These are phyloP conservation scores for Entrophospora sp. DNA, from an alignment of 192 early-diverging fungal genomes.

Conservation along the genomic window DNA sequence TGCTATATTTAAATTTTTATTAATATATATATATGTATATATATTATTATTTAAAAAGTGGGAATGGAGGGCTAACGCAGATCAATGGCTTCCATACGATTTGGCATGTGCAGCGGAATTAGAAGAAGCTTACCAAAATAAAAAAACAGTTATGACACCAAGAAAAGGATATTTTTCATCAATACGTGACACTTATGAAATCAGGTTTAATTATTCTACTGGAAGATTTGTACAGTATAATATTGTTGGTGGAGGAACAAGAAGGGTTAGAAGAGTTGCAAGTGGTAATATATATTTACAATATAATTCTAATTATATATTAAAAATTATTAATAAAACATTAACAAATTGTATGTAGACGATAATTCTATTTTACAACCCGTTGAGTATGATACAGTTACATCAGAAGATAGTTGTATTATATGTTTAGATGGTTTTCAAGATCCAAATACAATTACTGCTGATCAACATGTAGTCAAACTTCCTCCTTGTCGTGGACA, in stretches of 20 bases:
- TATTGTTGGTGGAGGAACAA: background rate
- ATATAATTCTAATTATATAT: background rate
- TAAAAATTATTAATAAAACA: background rate
- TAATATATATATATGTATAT: background rate
- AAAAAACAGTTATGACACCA: background rate
- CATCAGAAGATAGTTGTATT: conserved; percentile 13
- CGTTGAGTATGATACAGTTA: background rate
- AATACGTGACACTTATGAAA: conserved; percentile 9
- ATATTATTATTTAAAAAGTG: background rate
- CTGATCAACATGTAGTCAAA: conserved; percentile 17
- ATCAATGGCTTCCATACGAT: conserved; percentile 22
- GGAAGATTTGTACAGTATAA: conserved; percentile 13
- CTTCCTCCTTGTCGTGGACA: conserved; percentile 18
- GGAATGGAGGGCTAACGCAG: conserved; percentile 22
- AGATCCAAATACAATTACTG: background rate
- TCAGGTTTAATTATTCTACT: conserved; percentile 13
- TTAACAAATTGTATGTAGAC: conserved; percentile 1
- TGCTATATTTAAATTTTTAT: background rate
- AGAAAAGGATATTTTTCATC: conserved; percentile 14
- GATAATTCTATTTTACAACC: conserved; percentile 21
- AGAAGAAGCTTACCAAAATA: conserved; percentile 14
- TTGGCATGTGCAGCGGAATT: conserved; percentile 13
- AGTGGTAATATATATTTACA: background rate
- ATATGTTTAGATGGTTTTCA: conserved; percentile 15
- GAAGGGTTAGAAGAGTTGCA: conserved; percentile 11